Conservation (phyloP, 352 stramenopile genomes). For the Albugo laibachii region DNA sequence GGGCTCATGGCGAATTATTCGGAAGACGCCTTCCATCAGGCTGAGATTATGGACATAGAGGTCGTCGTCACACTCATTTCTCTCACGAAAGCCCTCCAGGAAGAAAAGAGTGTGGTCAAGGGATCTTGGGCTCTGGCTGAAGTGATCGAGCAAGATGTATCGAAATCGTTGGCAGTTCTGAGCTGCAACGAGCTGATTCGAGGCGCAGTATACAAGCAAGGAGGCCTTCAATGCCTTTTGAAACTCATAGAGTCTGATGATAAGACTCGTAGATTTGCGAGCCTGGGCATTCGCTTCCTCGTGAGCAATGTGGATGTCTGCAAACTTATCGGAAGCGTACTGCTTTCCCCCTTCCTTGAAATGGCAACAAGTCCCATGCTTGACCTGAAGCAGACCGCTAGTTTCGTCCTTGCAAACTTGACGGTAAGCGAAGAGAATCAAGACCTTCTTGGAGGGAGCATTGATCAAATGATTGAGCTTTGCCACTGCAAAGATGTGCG, state of each 20-base stretch:
- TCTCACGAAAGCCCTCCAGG: conserved; percentile 57
- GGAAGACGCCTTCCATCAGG: conserved; percentile 81
- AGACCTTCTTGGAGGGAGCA: conserved; percentile 78
- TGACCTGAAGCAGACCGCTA: conserved; percentile 84
- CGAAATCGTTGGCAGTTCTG: conserved; percentile 83
- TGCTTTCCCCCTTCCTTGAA: conserved; percentile 79
- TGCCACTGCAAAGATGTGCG: conserved; percentile 82
- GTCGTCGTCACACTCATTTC: conserved; percentile 63
- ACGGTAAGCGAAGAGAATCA: conserved; percentile 88
- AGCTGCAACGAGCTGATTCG: conserved; percentile 91
- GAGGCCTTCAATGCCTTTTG: conserved; percentile 79
- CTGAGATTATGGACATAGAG: conserved; percentile 82
- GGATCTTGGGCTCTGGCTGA: no score
- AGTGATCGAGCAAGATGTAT: conserved; percentile 84
- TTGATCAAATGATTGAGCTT: conserved; percentile 72
- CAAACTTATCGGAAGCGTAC: conserved; percentile 82
- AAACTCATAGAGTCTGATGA: conserved; percentile 81
- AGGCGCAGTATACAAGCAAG: conserved; percentile 82
- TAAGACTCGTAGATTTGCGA: conserved; percentile 87
- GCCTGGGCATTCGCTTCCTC: conserved; percentile 90
- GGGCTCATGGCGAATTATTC: conserved; percentile 87
- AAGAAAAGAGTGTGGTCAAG: conserved; percentile 37
- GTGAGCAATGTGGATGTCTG: conserved; percentile 86
- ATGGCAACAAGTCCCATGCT: conserved; percentile 82
- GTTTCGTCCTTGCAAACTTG: conserved; percentile 83